A percentile compares a stretch with the other conserved stretches of the same genome.
Evolutionary conservation across 345 rosid genomes (phyloP).

Genomic region (Salix dunnii): DNA sequence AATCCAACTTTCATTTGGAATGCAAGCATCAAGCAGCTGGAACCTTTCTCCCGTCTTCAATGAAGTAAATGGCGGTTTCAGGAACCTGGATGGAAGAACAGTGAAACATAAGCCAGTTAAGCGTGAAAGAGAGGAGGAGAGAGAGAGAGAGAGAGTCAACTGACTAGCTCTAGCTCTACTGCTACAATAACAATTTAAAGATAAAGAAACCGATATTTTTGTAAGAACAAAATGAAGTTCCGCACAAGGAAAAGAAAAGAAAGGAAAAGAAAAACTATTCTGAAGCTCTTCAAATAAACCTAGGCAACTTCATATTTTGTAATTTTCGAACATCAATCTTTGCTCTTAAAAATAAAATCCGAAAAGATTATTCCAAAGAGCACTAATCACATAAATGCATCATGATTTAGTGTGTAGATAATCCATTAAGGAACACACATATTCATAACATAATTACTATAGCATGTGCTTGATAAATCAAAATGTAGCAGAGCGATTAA

Average conservation of each 20-base stretch:
- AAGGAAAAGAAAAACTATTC: neutral
- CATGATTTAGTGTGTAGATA: neutral
- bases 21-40: conserved; percentile 54
- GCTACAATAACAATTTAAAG: no score
- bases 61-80: conserved; percentile 74
- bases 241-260: neutral
- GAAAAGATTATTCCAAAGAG: neutral
- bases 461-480: neutral
- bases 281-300: neutral
- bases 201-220: no score
- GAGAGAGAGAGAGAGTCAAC: no score
- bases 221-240: neutral
- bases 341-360: neutral
- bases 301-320: neutral
- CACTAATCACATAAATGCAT: neutral
- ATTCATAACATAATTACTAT: neutral
- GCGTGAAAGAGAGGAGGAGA: neutral
- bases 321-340: neutral
- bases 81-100: conserved; percentile 51
- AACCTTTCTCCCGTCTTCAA: conserved; percentile 90
- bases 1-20: neutral
- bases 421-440: neutral
- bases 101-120: neutral
- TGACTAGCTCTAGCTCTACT: no score
- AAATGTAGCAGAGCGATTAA: neutral